Percentiles rank a stretch among this genome's conserved stretches.
These are phyloP conservation scores for Diaporthe batatas DNA, from an alignment of 2,329 filamentous ascomycete genomes.

Conservation along the genomic window DNA sequence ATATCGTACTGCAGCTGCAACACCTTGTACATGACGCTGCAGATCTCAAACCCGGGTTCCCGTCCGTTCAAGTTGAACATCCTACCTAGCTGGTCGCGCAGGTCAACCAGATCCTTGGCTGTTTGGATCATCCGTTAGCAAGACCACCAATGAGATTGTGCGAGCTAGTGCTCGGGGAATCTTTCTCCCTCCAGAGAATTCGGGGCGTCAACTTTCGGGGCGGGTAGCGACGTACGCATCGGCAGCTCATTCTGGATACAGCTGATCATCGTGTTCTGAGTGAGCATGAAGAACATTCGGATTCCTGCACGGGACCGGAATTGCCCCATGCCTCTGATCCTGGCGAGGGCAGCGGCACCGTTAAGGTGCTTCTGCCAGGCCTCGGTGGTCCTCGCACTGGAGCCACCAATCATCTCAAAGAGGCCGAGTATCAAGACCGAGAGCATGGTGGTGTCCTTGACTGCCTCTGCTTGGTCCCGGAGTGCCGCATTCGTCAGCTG, in stretches of 20 bases:
- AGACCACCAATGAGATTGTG: background rate
- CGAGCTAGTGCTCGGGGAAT: no score
- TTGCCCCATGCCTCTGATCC: slow-evolving; percentile 62
- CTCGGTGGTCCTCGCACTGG: slow-evolving; percentile 57
- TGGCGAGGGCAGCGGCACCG: slow-evolving; percentile 64
- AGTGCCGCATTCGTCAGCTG: slow-evolving; percentile 64
- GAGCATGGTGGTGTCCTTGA: slow-evolving; percentile 66
- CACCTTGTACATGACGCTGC: slow-evolving; percentile 59
- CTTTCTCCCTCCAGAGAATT: no score
- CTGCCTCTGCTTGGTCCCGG: slow-evolving; percentile 56
- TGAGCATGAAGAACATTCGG: slow-evolving; percentile 68
- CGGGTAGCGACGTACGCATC: slow-evolving; percentile 51
- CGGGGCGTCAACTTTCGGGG: background rate
- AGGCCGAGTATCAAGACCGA: slow-evolving; percentile 66
- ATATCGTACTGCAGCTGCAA: slow-evolving; percentile 63
- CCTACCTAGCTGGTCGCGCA: slow-evolving; percentile 58
- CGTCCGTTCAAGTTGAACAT: slow-evolving; percentile 49
- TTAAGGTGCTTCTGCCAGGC: slow-evolving; percentile 68
- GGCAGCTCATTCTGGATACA: slow-evolving; percentile 64
- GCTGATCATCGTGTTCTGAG: slow-evolving; percentile 63
- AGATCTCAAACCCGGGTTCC: slow-evolving; percentile 59
- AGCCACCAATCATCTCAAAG: slow-evolving; percentile 65
- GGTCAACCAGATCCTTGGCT: slow-evolving; percentile 58
- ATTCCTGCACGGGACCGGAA: slow-evolving; percentile 60
- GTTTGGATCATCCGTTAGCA: background rate